Base-by-base conservation (phyloP, 768 basidiomycete species). In the Coprinellus aureogranulatus region DNA sequence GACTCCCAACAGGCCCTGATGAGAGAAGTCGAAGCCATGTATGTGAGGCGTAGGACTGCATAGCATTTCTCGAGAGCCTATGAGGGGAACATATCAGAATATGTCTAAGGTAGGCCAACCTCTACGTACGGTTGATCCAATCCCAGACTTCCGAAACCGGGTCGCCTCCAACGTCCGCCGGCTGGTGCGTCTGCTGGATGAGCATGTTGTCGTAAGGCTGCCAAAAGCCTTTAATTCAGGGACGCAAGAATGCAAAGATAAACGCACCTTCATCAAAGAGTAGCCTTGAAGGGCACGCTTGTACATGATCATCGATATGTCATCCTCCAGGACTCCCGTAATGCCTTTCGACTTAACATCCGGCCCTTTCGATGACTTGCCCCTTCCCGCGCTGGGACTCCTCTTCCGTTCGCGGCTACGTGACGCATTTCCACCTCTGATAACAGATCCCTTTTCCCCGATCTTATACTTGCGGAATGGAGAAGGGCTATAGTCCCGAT, bases 261-360 rank as follows among this genome's bases (percentile, higher is more conserved):
- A n/a, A n/a, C n/a, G n/a, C 62, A 91, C 92, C 66, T 79, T 82
- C 52, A 75, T 77, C 26, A 93, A 72, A 6, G 88, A 85, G 71
- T 94, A 94, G 2, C 91, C 91, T 34, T 72, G 76, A 53, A 84
- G 68, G 12, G 81, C 84, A 58, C 91, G 75, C 57, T 75, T 73
- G 48, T 83, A 77, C 81, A 93, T 93, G 31, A 82, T 65, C 84
- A 91, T 88, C 3, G 89, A 92, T 16, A 94, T 83, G 65, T 94
- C 92, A 11, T 84, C 83, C 64, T 86, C 81, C 3, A 92, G 76
- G 23, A 83, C 69, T 39, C 77, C 77, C 25, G 72, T 67, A 22
- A 82, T 60, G 20, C 70, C 72, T 53, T 71, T 78, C 57, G 65
- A 56, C 49, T 61, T 70, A 10, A 30, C 11, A 10, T 37, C 51